Conservation (phyloP, 2,329 filamentous ascomycete genomes). For the Aspergillus caelatus region DNA sequence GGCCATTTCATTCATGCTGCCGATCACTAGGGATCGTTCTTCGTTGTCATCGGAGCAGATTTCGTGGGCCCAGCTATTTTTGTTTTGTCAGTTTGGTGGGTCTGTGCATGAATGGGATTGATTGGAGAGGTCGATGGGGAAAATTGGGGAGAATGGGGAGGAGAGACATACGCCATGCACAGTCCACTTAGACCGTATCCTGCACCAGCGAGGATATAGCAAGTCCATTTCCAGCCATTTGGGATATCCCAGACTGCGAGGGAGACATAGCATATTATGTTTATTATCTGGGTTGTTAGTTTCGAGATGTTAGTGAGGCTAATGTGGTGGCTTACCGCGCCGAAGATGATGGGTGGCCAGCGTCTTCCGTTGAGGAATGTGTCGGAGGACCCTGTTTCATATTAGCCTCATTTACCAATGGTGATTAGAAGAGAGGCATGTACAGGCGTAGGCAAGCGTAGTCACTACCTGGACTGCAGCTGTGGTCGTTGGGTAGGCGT, state of each 20-base stretch:
- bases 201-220: constrained; percentile 58
- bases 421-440: not conserved
- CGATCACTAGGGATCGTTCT: constrained; percentile 68
- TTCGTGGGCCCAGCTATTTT: constrained; percentile 54
- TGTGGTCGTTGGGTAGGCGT: constrained; percentile 63
- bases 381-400: constrained; percentile 59
- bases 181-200: constrained; percentile 53
- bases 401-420: no score
- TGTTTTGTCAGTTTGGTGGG: not conserved
- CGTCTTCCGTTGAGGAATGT: constrained; percentile 60
- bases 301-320: not conserved
- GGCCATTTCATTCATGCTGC: constrained; percentile 69
- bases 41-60: constrained; percentile 62
- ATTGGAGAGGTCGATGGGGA: not conserved
- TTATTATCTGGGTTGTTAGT: constrained; percentile 29
- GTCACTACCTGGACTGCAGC: constrained; percentile 59
- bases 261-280: constrained; percentile 48
- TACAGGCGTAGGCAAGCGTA: constrained; percentile 64
- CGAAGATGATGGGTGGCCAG: constrained; percentile 67
- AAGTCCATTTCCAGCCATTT: constrained; percentile 64
- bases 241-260: constrained; percentile 56
- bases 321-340: constrained; percentile 42
- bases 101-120: not conserved
- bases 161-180: constrained; percentile 50
- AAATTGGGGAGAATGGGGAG: not conserved